Evolutionary conservation across 345 rosid species (phyloP).

Genomic region (Hibiscus syriacus): DNA sequence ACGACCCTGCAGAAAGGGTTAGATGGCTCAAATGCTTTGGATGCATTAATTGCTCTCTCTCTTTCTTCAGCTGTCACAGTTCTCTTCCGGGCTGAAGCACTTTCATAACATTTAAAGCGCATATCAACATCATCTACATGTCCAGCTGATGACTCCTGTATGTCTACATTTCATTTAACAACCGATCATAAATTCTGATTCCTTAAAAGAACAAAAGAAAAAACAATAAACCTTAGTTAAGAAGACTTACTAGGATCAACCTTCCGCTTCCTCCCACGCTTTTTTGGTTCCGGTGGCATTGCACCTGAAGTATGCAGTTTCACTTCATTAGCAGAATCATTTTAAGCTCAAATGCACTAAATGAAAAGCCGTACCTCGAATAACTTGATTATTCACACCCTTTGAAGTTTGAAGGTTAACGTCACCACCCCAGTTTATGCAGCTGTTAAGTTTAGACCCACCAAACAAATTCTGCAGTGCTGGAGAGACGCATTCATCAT

Average conservation of each 20-base stretch:
- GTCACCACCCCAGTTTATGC: slow-evolving; percentile 28
- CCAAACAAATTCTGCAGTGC: slow-evolving; percentile 47
- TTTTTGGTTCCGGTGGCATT: slow-evolving; percentile 39
- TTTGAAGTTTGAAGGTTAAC: slow-evolving; percentile 21
- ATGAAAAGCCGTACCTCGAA: slow-evolving; percentile 14
- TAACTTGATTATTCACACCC: slow-evolving; percentile 20
- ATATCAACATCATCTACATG: slow-evolving; percentile 40
- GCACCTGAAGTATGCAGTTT: slow-evolving; percentile 29
- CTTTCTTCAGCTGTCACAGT: slow-evolving; percentile 75
- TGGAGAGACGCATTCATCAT: slow-evolving; percentile 43
- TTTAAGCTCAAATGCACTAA: slow-evolving; percentile 12
- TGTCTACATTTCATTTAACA: slow-evolving; percentile 28
- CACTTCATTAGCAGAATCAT: slow-evolving; percentile 17
- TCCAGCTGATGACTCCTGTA: slow-evolving; percentile 31
- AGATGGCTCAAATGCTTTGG: slow-evolving; percentile 71
- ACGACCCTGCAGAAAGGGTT: slow-evolving; percentile 85
- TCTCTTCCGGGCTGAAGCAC: slow-evolving; percentile 75
- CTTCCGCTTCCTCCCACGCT: slow-evolving; percentile 57
- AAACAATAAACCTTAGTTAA: not conserved
- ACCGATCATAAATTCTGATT: slow-evolving; percentile 9
- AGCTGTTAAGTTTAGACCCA: slow-evolving; percentile 28
- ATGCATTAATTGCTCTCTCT: slow-evolving; percentile 63
- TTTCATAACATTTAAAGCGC: slow-evolving; percentile 57
- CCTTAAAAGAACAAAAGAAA: not conserved
- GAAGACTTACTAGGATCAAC: slow-evolving; percentile 51